These are phyloP conservation scores for Didymella pomorum DNA, from an alignment of 2,329 filamentous ascomycete species.

Conservation along the genomic window DNA sequence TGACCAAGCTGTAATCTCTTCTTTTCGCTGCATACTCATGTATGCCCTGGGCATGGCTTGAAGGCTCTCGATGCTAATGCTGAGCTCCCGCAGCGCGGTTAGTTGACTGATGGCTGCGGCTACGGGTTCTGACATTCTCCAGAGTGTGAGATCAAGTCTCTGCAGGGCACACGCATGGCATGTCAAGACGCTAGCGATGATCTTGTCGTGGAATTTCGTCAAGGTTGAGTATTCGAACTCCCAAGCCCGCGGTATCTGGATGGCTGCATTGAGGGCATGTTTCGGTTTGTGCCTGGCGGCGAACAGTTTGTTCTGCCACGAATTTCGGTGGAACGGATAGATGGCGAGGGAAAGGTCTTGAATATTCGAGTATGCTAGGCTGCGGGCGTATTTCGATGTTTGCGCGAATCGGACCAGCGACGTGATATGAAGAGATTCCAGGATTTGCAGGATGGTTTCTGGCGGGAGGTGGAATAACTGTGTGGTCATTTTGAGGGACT, in stretches of 20 bases:
- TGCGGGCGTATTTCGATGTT: conserved; percentile 39
- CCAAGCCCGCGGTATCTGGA: conserved; percentile 34
- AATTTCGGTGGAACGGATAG: conserved; percentile 61
- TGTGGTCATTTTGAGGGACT: conserved; percentile 23
- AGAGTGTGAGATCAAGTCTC: conserved; percentile 40
- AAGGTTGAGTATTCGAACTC: conserved; percentile 32
- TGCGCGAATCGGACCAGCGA: conserved; percentile 47
- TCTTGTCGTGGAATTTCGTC: conserved; percentile 40
- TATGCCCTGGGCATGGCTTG: conserved; percentile 10
- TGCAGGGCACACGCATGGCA: conserved; percentile 39
- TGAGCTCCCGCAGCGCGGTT: conserved; percentile 32
- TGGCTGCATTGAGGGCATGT: conserved; percentile 3
- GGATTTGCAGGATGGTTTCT: conserved; percentile 46
- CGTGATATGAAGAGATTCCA: conserved; percentile 42
- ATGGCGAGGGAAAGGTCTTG: conserved; percentile 79
- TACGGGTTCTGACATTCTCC: conserved; percentile 37
- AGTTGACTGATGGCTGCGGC: conserved; percentile 34
- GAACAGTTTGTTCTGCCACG: conserved; percentile 64
- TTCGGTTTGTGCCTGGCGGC: conserved; percentile 20
- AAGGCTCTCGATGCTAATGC: conserved; percentile 36
- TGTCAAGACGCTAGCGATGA: conserved; percentile 35
- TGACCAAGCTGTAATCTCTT: conserved; percentile 14
- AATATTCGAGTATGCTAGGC: conserved; percentile 44
- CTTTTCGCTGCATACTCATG: not conserved
- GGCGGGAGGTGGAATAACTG: conserved; percentile 41